phyloP scores from a whole-genome alignment of 345 rosid species.

The Linum tenue region DNA sequence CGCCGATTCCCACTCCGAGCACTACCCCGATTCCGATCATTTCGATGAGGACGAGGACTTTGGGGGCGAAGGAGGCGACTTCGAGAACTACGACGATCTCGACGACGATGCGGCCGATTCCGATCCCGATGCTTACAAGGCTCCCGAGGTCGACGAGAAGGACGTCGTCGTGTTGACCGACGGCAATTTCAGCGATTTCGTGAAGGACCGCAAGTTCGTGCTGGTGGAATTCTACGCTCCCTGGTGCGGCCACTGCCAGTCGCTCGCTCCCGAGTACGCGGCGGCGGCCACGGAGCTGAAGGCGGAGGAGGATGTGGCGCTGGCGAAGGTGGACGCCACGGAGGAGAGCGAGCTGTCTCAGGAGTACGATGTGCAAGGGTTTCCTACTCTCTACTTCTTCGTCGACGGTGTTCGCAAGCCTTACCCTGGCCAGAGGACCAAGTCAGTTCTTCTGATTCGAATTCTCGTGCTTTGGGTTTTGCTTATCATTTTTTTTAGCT shows the following conservation, averaged over 20 bases:
- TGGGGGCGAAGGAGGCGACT: constrained; percentile 37
- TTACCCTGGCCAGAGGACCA: constrained; percentile 72
- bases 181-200: constrained; percentile 60
- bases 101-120: constrained; percentile 21
- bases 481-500: not conserved
- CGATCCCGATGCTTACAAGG: constrained; percentile 45
- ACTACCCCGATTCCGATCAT: constrained; percentile 9
- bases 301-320: constrained; percentile 38
- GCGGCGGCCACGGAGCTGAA: constrained; percentile 95
- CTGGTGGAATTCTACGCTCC: constrained; percentile 99
- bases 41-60: constrained; percentile 17
- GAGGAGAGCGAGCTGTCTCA: constrained; percentile 85
- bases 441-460: constrained; percentile 33
- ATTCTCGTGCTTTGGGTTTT: not conserved
- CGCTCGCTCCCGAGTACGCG: constrained; percentile 94
- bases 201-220: constrained; percentile 58
- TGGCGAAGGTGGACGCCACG: constrained; percentile 95
- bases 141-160: constrained; percentile 67
- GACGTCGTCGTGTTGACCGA: constrained; percentile 81
- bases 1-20: constrained; percentile 12
- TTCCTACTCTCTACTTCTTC: constrained; percentile 73
- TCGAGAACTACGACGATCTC: constrained; percentile 49
- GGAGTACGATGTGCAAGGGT: constrained; percentile 78
- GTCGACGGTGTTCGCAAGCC: constrained; percentile 80
- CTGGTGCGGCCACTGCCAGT: constrained; percentile 98